A percentile compares a stretch with the other conserved stretches of the same genome.
Conservation (phyloP, 257 asterid species). For the Sherardia arvensis region DNA sequence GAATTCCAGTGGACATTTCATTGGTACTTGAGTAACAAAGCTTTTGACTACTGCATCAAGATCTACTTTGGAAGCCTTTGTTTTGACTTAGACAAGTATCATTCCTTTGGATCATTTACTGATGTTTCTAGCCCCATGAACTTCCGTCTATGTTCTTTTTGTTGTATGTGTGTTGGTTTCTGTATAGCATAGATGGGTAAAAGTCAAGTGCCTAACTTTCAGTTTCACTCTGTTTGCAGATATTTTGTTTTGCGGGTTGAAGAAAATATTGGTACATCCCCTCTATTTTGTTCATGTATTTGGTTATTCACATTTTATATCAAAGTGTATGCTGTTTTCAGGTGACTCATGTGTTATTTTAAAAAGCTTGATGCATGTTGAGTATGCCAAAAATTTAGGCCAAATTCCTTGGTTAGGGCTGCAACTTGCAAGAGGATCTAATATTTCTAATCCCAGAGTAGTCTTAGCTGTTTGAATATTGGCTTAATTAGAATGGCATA, state of each 20-base stretch:
- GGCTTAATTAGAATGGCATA: background rate
- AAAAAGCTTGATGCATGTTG: background rate
- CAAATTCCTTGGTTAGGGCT: background rate
- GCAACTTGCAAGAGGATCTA: background rate
- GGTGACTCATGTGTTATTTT: background rate
- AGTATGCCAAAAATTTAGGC: background rate
- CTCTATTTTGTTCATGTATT: slow-evolving; percentile 3
- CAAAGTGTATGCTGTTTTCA: background rate
- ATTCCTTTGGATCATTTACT: background rate
- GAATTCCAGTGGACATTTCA: background rate
- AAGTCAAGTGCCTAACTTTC: slow-evolving; percentile 4
- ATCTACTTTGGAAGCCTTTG: background rate
- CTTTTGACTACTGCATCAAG: background rate
- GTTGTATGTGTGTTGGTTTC: background rate
- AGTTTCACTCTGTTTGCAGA: slow-evolving; percentile 39
- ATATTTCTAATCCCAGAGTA: background rate
- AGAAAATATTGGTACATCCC: slow-evolving; percentile 75
- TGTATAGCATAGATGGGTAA: background rate
- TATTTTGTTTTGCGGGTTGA: slow-evolving; percentile 91
- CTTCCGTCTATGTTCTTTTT: background rate
- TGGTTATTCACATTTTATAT: background rate
- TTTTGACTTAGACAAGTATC: background rate
- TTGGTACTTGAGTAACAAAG: background rate
- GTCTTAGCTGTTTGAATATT: background rate
- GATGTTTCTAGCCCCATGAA: background rate